Conservation (phyloP, 371 early-diverging fungal genomes). For the Nematocida ironsii region DNA sequence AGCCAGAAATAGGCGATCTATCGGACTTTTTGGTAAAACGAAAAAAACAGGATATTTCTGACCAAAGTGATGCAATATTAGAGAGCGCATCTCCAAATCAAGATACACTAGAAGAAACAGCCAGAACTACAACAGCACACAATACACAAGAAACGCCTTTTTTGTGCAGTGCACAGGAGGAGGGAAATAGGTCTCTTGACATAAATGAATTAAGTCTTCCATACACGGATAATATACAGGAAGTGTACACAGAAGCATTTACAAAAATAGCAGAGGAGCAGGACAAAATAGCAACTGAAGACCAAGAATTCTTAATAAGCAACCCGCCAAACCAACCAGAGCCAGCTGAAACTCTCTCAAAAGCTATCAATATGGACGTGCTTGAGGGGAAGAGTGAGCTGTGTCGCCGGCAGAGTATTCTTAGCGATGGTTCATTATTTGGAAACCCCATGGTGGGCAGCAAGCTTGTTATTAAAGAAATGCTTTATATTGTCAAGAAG, state of each 20-base stretch:
- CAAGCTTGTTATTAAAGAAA: constrained; percentile 27
- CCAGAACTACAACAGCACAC: background rate
- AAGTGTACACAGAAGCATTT: constrained; percentile 3
- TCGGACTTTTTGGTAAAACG: background rate
- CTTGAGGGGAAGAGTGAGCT: background rate
- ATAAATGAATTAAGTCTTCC: background rate
- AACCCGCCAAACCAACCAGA: background rate
- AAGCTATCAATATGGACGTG: background rate
- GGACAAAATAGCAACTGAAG: background rate
- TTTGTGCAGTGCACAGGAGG: background rate
- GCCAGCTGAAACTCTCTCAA: background rate
- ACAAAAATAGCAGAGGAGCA: constrained; percentile 3
- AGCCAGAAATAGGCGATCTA: background rate
- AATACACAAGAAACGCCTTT: too few species aligned
- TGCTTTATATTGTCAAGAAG: constrained; percentile 48
- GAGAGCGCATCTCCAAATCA: background rate
- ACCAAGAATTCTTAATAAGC: background rate
- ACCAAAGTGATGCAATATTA: background rate
- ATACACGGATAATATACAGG: background rate
- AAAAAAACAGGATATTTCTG: background rate
- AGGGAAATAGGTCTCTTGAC: background rate
- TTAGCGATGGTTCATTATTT: background rate
- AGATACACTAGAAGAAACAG: background rate
- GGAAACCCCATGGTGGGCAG: constrained; percentile 8
- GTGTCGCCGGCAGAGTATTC: background rate